These are phyloP conservation scores for Pseudoscleropodium purum DNA, from an alignment of 225 moss, liverwort and hornwort species.

Conservation along the genomic window DNA sequence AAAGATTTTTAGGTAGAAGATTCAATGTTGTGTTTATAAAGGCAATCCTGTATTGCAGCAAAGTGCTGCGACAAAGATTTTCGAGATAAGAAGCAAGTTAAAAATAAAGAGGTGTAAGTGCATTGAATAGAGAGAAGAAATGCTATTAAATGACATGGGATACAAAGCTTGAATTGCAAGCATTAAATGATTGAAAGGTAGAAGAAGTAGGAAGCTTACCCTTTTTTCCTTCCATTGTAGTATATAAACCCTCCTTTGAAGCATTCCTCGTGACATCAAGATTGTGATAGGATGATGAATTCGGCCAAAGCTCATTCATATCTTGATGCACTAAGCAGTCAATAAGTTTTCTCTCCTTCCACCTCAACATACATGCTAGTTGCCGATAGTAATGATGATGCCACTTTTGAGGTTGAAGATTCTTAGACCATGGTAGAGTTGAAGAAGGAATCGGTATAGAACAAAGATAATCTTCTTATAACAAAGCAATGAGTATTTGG, in stretches of 20 bases:
- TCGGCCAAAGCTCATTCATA: neutral
- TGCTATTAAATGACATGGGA: neutral
- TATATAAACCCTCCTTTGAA: neutral
- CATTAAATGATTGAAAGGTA: neutral
- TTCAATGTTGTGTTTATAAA: neutral
- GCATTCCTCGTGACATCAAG: neutral
- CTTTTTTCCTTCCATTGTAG: neutral
- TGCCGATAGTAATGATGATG: neutral
- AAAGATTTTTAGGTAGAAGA: neutral
- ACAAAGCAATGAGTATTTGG: neutral
- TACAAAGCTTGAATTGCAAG: neutral
- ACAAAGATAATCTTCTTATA: neutral
- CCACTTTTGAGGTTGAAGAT: neutral
- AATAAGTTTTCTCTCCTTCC: neutral
- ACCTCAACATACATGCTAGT: neutral
- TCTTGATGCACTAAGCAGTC: neutral
- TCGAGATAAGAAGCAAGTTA: neutral
- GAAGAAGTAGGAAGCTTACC: neutral
- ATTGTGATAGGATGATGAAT: neutral
- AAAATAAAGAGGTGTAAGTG: neutral
- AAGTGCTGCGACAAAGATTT: accelerated
- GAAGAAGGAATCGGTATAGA: neutral
- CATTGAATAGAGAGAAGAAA: neutral
- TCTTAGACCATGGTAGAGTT: neutral
- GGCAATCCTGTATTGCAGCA: neutral